Percentiles rank a stretch among this genome's conserved stretches.
Evolutionary conservation across 1,284 basidiomycete genomes (phyloP).

Genomic region (Pseudozyma pruni): DNA sequence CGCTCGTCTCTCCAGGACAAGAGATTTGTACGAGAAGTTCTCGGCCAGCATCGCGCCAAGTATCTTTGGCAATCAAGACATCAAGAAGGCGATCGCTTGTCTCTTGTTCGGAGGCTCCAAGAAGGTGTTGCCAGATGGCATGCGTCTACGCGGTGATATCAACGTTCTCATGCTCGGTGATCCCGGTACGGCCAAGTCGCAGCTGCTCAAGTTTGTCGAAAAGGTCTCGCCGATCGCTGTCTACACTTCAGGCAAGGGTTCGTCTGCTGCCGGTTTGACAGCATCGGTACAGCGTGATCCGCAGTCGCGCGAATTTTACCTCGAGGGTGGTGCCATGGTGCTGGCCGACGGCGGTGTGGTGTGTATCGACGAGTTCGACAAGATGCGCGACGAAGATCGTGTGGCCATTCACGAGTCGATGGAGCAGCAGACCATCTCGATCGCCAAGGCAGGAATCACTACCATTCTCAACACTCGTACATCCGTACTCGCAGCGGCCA

Average conservation of each 20-base stretch:
- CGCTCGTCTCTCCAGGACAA: constrained; percentile 87
- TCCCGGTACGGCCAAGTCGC: constrained; percentile 97
- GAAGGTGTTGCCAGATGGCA: constrained; percentile 95
- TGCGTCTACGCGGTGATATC: constrained; percentile 96
- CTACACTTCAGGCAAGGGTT: constrained; percentile 97
- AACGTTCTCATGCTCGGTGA: constrained; percentile 96
- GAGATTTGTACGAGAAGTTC: constrained; percentile 93
- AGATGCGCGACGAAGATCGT: constrained; percentile 99
- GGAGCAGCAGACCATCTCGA: constrained; percentile 99
- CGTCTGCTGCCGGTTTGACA: constrained; percentile 96
- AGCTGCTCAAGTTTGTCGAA: constrained; percentile 97
- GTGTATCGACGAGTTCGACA: constrained; percentile 99
- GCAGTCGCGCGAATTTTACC: constrained; percentile 92
- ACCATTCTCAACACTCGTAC: constrained; percentile 97
- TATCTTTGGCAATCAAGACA: constrained; percentile 95
- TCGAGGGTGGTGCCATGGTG: constrained; percentile 99
- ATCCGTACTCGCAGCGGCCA: constrained; percentile 95
- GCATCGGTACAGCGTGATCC: constrained; percentile 96
- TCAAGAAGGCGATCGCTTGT: constrained; percentile 97
- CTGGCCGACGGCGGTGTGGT: constrained; percentile 98
- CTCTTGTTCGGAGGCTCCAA: constrained; percentile 97
- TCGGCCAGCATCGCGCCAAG: constrained; percentile 93
- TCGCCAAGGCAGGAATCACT: constrained; percentile 98
- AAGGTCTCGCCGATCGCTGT: constrained; percentile 98
- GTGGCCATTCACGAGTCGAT: constrained; percentile 99